Conservation (phyloP, 352 stramenopile genomes). For the Phytophthora tubulina region DNA sequence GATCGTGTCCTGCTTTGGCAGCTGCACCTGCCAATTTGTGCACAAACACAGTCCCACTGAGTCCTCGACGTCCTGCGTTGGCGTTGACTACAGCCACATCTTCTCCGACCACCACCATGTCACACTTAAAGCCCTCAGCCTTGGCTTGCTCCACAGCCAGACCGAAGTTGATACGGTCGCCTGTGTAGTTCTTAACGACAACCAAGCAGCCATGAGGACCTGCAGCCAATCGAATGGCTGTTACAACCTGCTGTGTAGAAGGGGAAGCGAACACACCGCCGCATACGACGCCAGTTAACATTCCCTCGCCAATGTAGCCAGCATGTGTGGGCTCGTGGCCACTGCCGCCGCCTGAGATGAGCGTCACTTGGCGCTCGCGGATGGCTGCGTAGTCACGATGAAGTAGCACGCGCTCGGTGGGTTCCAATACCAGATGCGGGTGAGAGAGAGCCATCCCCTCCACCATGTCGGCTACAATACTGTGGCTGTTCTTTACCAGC, state of each 20-base stretch:
- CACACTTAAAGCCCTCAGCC: constrained; percentile 88
- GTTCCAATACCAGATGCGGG: constrained; percentile 74
- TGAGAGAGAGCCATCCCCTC: constrained; percentile 74
- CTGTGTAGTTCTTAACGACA: constrained; percentile 99
- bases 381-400: constrained; percentile 77
- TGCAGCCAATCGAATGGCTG: constrained; percentile 93
- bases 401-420: constrained; percentile 70
- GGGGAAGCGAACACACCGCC: constrained; percentile 98
- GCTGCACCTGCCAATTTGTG: constrained; percentile 97
- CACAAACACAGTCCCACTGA: constrained; percentile 97
- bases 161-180: constrained; percentile 99
- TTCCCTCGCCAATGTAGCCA: constrained; percentile 96
- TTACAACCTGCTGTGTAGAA: constrained; percentile 93
- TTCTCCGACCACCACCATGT: constrained; percentile 97
- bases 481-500: constrained; percentile 56
- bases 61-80: constrained; percentile 96
- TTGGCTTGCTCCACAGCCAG: constrained; percentile 97
- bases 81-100: constrained; percentile 93
- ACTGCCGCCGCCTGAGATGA: constrained; percentile 80
- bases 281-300: constrained; percentile 97
- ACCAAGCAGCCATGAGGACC: constrained; percentile 92
- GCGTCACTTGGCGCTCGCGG: constrained; percentile 74
- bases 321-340: constrained; percentile 97
- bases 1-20: constrained; percentile 74
- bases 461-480: constrained; percentile 84